phyloP scores from a whole-genome alignment of 352 stramenopile genomes.

The Phytophthora palmivora region DNA sequence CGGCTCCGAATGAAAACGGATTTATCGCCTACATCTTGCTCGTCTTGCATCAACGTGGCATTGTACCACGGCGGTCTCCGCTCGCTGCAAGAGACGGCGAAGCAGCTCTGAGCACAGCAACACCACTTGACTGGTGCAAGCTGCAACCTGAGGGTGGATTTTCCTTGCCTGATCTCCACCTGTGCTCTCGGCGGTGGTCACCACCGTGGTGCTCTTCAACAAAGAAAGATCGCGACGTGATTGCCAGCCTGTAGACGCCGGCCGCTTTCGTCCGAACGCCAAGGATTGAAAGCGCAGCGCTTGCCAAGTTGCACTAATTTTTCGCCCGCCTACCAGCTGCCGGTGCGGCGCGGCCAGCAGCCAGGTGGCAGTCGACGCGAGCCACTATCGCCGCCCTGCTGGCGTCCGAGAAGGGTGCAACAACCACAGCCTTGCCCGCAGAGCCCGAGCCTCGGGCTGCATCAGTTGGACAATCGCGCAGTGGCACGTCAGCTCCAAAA shows the following conservation, averaged over 20 bases:
- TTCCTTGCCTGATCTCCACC: conserved; percentile 1
- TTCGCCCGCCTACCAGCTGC: conserved; percentile 29
- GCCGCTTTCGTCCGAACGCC: not conserved
- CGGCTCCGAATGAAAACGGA: conserved; percentile 23
- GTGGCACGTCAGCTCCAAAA: conserved; percentile 26
- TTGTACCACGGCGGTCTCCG: conserved; percentile 23
- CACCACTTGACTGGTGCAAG: conserved; percentile 1
- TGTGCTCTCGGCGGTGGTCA: not conserved
- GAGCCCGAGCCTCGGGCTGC: conserved; percentile 1
- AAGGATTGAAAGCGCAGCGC: conserved; percentile 3
- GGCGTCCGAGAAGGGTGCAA: conserved; percentile 29
- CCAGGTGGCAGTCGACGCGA: conserved; percentile 16
- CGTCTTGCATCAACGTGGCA: conserved; percentile 9
- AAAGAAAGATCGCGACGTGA: conserved; percentile 21
- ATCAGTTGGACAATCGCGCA: conserved; percentile 26
- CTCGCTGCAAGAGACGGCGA: conserved; percentile 14
- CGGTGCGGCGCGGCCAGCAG: conserved; percentile 5
- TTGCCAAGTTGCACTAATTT: conserved; percentile 26
- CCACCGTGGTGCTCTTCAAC: conserved; percentile 13
- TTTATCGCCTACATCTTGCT: conserved; percentile 25
- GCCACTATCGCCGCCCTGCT: conserved; percentile 32
- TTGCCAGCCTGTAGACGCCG: not conserved
- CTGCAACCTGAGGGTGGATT: conserved; percentile 9
- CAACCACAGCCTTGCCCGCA: conserved; percentile 19
- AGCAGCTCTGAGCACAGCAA: conserved; percentile 1